Evolutionary conservation across 1,139 yeast species (phyloP).

Genomic region (Debaryomyces robertsiae): DNA sequence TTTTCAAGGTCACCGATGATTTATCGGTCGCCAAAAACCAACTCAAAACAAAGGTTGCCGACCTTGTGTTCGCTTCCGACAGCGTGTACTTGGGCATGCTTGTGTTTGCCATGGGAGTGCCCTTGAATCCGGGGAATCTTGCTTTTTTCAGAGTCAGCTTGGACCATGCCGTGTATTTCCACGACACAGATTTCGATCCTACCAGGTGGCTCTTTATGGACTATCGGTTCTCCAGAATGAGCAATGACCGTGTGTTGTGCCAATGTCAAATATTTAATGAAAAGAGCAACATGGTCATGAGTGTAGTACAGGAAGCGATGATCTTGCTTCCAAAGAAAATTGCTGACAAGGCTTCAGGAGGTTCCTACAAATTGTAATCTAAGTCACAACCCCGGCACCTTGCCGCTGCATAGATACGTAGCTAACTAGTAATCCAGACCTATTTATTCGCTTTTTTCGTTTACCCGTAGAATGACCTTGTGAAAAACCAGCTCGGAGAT

Average conservation of each 20-base stretch:
- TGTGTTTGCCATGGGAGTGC: slow-evolving; percentile 30
- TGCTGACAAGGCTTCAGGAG: slow-evolving; percentile 23
- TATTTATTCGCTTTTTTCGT: no score
- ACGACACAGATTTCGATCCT: slow-evolving; percentile 39
- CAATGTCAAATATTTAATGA: slow-evolving; percentile 31
- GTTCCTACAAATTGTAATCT: slow-evolving; percentile 10
- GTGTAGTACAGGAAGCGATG: slow-evolving; percentile 42
- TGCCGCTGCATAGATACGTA: no score
- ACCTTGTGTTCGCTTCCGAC: slow-evolving; percentile 25
- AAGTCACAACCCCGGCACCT: no score
- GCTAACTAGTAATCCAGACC: no score
- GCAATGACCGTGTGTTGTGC: slow-evolving; percentile 38
- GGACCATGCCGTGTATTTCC: slow-evolving; percentile 45
- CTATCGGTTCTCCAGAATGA: slow-evolving; percentile 35
- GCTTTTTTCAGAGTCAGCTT: slow-evolving; percentile 42
- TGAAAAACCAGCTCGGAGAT: no score
- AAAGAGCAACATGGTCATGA: slow-evolving; percentile 33
- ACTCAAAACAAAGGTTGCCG: slow-evolving; percentile 22
- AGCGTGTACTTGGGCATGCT: slow-evolving; percentile 27
- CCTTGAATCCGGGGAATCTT: slow-evolving; percentile 19
- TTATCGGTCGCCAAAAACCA: slow-evolving; percentile 26
- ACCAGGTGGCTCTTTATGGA: slow-evolving; percentile 44
- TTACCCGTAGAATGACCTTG: no score
- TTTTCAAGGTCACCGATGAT: slow-evolving; percentile 37
- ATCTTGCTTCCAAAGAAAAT: slow-evolving; percentile 28